These are phyloP conservation scores for Exophiala xenobiotica DNA, from an alignment of 2,329 filamentous ascomycete genomes.

Conservation along the genomic window DNA sequence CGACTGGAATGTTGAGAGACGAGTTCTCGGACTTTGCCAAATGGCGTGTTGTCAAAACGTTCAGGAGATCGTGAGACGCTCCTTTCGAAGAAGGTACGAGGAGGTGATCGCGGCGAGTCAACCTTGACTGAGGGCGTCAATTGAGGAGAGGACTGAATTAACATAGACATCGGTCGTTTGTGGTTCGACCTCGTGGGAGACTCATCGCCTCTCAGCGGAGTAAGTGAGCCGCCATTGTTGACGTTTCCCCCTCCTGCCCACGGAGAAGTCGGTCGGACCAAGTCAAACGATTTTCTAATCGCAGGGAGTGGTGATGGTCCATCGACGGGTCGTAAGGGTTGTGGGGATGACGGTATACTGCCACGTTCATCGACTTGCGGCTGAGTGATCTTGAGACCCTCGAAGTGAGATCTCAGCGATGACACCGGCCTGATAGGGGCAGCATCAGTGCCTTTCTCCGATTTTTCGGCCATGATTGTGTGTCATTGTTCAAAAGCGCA, in stretches of 20 bases:
- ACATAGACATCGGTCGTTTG: conserved; percentile 52
- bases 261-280: conserved; percentile 41
- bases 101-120: conserved; percentile 46
- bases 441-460: conserved; percentile 25
- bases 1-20: conserved; percentile 30
- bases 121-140: conserved; percentile 44
- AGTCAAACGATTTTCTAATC: conserved; percentile 43
- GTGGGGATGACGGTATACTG: conserved; percentile 34
- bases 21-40: conserved; percentile 26
- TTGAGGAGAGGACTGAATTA: conserved; percentile 42
- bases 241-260: conserved; percentile 36
- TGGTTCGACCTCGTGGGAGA: conserved; percentile 61
- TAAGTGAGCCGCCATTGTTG: conserved; percentile 29
- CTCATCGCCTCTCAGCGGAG: conserved; percentile 32
- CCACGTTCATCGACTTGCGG: conserved; percentile 9
- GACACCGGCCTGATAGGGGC: conserved; percentile 44
- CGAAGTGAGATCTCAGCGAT: conserved; percentile 50
- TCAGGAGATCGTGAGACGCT: conserved; percentile 30
- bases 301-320: conserved; percentile 33
- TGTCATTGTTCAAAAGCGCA: conserved; percentile 4
- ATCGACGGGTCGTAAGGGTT: conserved; percentile 34
- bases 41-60: conserved; percentile 23
- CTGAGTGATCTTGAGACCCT: conserved; percentile 42
- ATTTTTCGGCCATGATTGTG: conserved; percentile 21
- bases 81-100: conserved; percentile 34